phyloP scores from a whole-genome alignment of 2,329 filamentous ascomycete genomes.

The Stachybotrys chartarum region DNA sequence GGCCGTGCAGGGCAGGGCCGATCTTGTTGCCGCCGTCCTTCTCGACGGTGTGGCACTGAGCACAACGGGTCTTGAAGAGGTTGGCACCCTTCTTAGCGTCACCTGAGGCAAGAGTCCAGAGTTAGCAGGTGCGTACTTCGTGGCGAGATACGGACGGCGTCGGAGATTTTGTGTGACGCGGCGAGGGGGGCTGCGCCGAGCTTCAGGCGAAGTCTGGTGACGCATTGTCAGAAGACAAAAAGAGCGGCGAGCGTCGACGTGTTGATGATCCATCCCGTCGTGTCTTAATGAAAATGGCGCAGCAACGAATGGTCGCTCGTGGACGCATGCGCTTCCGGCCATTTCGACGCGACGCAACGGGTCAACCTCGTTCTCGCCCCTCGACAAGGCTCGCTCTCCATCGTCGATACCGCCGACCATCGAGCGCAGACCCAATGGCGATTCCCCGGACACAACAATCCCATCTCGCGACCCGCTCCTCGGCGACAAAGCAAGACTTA shows the following conservation, averaged over 20 bases:
- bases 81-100: constrained; percentile 93
- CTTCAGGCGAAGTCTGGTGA: not conserved
- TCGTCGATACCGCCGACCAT: not conserved
- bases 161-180: not conserved
- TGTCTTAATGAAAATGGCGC: not conserved
- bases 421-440: constrained; percentile 12
- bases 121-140: not conserved
- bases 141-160: not conserved
- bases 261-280: not conserved
- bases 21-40: constrained; percentile 92
- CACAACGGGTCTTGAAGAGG: constrained; percentile 99
- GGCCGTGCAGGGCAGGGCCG: constrained; percentile 91
- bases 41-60: constrained; percentile 97
- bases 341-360: not conserved
- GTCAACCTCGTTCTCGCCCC: not conserved
- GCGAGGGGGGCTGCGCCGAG: not conserved
- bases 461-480: not conserved
- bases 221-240: not conserved
- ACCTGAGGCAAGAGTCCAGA: constrained; percentile 43
- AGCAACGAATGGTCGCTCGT: not conserved
- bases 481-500: constrained; percentile 22
- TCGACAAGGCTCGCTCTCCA: not conserved
- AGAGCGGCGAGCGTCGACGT: not conserved
- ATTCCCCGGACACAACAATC: not conserved
- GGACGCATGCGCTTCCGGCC: not conserved